Base-by-base conservation (phyloP, 306 rosid species). In the Castanea sativa region DNA sequence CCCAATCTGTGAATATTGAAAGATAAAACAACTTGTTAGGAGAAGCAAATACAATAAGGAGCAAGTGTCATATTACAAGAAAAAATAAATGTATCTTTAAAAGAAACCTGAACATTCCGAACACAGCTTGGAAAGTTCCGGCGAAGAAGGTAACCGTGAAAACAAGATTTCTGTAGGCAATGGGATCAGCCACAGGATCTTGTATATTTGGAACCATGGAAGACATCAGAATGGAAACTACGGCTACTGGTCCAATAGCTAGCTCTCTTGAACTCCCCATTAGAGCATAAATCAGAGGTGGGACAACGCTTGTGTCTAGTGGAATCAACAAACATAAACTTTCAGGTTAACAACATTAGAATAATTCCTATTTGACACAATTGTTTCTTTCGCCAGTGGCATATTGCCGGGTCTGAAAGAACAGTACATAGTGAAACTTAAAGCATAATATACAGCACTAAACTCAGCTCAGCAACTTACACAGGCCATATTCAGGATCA, bases 221-320 rank as follows among this genome's bases (percentile, higher is more conserved):
- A 15, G 94, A 79, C 27, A 94, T 85, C 75, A 94, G 86, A 81
- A 94, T 30, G 38, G 98, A 94, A 13, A 92, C 98, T 68, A 94
- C 98, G 30, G 98, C 98, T 13, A 94, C 98, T 30, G 98, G 98
- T 53, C 98, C 98, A 30, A 94, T 91, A 55, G 98, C 98, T 73
- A 94, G 83, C 73, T 94, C 98, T 86, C 91, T 90, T 78, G 98
- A 94, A 19, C 97, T 94, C 70, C 98, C 98, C 98, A 92, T 89
- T 55, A 92, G 41, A 65, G 98, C 91, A 87, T 94, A 94, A 69
- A 94, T 86, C 73, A 94, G 80, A 71, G 98, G 98, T 56, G 98
- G 98, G 56, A 94, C 91, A 63, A 86, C 91, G 82, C 97, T 94
- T 20, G 97, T 94, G 75, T 94, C 98, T 94, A 82, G 77, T 49